Percentiles rank a stretch among this genome's conserved stretches.
These are phyloP conservation scores for Vararia minispora DNA, from an alignment of 768 basidiomycete species.

Conservation along the genomic window DNA sequence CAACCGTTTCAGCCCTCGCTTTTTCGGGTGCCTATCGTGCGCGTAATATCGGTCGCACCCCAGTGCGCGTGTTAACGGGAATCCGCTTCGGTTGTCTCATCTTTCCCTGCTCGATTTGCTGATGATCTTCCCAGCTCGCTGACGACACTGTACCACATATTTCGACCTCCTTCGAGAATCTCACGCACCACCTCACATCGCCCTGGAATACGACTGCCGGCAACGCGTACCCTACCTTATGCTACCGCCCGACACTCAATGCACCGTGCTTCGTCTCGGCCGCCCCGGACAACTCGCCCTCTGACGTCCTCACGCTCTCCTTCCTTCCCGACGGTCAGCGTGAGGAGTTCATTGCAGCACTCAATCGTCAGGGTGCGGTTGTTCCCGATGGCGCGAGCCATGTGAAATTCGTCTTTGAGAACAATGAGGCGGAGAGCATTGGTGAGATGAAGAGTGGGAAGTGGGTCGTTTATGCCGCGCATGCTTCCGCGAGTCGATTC, in stretches of 20 bases:
- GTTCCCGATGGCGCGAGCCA: conserved; percentile 24
- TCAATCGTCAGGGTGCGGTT: conserved; percentile 21
- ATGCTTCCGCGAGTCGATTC: conserved; percentile 68
- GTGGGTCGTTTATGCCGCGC: conserved; percentile 84
- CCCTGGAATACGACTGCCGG: conserved; percentile 31
- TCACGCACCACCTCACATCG: conserved; percentile 37
- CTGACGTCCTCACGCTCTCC: conserved; percentile 36
- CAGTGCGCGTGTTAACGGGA: too few relatives aligned
- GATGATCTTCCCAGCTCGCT: too few relatives aligned
- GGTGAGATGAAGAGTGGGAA: conserved; percentile 70
- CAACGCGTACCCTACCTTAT: conserved; percentile 37
- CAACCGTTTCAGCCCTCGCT: too few relatives aligned
- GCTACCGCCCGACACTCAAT: conserved; percentile 30
- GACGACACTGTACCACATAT: too few relatives aligned
- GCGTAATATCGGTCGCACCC: too few relatives aligned
- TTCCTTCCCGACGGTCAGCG: conserved; percentile 38
- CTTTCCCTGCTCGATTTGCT: too few relatives aligned
- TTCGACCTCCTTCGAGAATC: conserved; percentile 33
- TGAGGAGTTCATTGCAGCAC: conserved; percentile 37
- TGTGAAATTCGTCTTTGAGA: conserved; percentile 42
- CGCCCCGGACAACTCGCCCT: conserved; percentile 24
- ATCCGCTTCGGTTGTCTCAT: too few relatives aligned
- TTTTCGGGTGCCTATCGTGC: too few relatives aligned
- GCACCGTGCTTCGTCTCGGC: conserved; percentile 33
- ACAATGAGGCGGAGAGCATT: conserved; percentile 37